Percentiles rank a stretch among this genome's conserved stretches.
These are phyloP conservation scores for Fraxinus pennsylvanica DNA, from an alignment of 257 asterid genomes.

Conservation along the genomic window DNA sequence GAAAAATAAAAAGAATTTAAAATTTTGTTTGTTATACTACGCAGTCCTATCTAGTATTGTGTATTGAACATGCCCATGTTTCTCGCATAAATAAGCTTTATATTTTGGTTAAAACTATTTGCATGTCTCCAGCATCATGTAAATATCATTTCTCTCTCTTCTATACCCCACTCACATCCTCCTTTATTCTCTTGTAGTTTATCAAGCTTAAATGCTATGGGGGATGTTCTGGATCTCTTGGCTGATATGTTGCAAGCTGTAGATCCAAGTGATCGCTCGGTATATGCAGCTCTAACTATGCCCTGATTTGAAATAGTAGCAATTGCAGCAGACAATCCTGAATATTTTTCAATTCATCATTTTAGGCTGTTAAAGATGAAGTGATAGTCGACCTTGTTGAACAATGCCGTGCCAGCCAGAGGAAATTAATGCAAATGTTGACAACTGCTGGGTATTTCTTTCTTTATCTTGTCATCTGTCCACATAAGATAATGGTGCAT, in stretches of 20 bases:
- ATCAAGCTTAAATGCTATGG: constrained; percentile 60
- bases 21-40: neutral
- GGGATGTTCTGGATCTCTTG: constrained; percentile 67
- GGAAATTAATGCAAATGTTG: constrained; percentile 76
- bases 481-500: neutral
- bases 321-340: constrained; percentile 8
- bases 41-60: neutral
- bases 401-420: constrained; percentile 77
- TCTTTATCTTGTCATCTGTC: neutral
- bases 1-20: neutral
- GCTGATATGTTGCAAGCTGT: constrained; percentile 85
- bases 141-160: neutral
- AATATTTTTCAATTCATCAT: constrained; percentile 13
- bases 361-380: constrained; percentile 72
- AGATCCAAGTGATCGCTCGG: constrained; percentile 59
- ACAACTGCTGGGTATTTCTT: constrained; percentile 56
- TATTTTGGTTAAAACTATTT: neutral
- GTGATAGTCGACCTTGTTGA: constrained; percentile 80
- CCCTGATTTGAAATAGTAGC: constrained; percentile 3
- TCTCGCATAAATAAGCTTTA: neutral
- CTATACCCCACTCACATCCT: neutral
- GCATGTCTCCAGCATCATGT: neutral
- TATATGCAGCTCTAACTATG: constrained; percentile 30
- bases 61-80: neutral
- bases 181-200: constrained; percentile 41